phyloP scores from a whole-genome alignment of 345 rosid species.

The Citrus sinensis region DVS_A1.0 CM039163.1:45378501-45379000 shows the following conservation, averaged over 20 bases:
- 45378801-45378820: slow-evolving; percentile 59
- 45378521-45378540: background rate
- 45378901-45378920: slow-evolving; percentile 8
- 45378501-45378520: background rate
- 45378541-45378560: background rate
- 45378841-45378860: slow-evolving; percentile 95
- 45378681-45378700: slow-evolving; percentile 81
- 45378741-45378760: slow-evolving; percentile 64
- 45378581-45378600: background rate
- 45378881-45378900: slow-evolving; percentile 76
- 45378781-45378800: slow-evolving; percentile 54
- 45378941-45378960: background rate
- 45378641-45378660: slow-evolving; percentile 42
- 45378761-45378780: slow-evolving; percentile 59
- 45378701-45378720: slow-evolving; percentile 61
- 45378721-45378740: slow-evolving; percentile 50
- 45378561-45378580: slow-evolving; percentile 4
- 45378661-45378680: slow-evolving; percentile 43
- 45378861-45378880: slow-evolving; percentile 56
- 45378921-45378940: background rate
- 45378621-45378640: background rate
- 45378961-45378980: background rate
- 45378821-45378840: slow-evolving; percentile 75
- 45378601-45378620: background rate
- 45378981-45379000: background rate